Conservation (phyloP, 331 rosid genomes). For the Arachis monticola region DNA sequence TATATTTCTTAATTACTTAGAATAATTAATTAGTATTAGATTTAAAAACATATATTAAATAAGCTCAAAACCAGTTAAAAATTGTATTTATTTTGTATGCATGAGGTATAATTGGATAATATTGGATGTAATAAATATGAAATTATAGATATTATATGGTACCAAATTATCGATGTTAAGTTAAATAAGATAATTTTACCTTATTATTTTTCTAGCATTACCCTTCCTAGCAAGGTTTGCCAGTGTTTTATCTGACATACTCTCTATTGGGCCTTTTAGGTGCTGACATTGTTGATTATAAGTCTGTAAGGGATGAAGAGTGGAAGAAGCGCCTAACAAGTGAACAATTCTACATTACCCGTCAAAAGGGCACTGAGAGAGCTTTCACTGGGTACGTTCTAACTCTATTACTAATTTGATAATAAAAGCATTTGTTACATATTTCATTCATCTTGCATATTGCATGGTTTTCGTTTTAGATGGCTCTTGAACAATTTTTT, state of each 20-base stretch:
- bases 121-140: no score
- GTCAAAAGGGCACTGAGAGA: slow-evolving; percentile 94
- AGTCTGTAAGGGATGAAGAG: slow-evolving; percentile 61
- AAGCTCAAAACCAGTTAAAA: no score
- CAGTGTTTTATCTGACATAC: neutral
- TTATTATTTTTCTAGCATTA: no score
- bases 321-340: slow-evolving; percentile 76
- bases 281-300: slow-evolving; percentile 56
- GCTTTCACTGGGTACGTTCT: slow-evolving; percentile 86
- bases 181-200: no score
- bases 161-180: no score
- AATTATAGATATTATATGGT: no score
- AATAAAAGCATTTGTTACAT: neutral
- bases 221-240: no score
- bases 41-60: no score
- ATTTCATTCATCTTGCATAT: slow-evolving; percentile 7
- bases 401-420: neutral
- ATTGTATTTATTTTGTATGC: no score
- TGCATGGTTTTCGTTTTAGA: neutral
- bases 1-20: no score
- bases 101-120: no score
- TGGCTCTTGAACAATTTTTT: neutral
- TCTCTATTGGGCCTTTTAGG: slow-evolving; percentile 49
- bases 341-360: slow-evolving; percentile 80
- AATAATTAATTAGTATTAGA: no score